These are phyloP conservation scores for Lactarius hengduanensis DNA, from an alignment of 768 basidiomycete species.

Conservation along the genomic window DNA sequence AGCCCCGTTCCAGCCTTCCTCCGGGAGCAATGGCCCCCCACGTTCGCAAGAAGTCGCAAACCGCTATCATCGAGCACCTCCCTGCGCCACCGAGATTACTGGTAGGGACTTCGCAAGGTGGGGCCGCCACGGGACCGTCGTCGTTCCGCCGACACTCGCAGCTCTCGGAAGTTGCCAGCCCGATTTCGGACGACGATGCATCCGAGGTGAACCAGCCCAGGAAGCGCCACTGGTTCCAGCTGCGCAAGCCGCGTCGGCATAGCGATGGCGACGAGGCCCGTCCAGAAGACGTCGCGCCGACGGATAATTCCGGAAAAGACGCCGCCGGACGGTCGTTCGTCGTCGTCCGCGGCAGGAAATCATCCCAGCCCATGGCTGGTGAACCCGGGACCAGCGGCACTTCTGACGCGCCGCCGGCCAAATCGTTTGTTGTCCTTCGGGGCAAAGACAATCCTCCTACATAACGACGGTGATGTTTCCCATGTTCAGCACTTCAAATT, in stretches of 20 bases:
- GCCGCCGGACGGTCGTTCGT: conserved; percentile 35
- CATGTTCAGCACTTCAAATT: not conserved
- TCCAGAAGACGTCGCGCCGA: not conserved
- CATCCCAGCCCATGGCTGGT: conserved; percentile 15
- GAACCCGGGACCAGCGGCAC: not conserved
- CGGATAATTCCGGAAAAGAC: conserved; percentile 6
- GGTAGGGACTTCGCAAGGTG: not conserved
- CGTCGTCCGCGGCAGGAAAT: conserved; percentile 33
- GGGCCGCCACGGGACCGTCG: not conserved
- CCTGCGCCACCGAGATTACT: conserved; percentile 20
- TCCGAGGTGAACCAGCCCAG: conserved; percentile 22
- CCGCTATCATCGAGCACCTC: conserved; percentile 76
- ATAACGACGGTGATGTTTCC: not conserved
- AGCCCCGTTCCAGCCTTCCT: conserved; percentile 41
- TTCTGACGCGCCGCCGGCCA: not conserved
- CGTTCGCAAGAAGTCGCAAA: conserved; percentile 76
- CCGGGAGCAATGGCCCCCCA: conserved; percentile 70
- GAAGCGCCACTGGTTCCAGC: conserved; percentile 29
- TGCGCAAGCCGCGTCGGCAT: conserved; percentile 27
- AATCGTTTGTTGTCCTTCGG: conserved; percentile 65
- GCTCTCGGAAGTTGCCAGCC: conserved; percentile 24
- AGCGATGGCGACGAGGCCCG: conserved; percentile 24
- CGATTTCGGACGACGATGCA: conserved; percentile 24
- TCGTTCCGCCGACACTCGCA: conserved; percentile 23
- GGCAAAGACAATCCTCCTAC: conserved; percentile 39